A percentile compares a stretch with the other conserved stretches of the same genome.
Conservation (phyloP, 176 grass and related monocot species). For the Carex scoparia region DNA sequence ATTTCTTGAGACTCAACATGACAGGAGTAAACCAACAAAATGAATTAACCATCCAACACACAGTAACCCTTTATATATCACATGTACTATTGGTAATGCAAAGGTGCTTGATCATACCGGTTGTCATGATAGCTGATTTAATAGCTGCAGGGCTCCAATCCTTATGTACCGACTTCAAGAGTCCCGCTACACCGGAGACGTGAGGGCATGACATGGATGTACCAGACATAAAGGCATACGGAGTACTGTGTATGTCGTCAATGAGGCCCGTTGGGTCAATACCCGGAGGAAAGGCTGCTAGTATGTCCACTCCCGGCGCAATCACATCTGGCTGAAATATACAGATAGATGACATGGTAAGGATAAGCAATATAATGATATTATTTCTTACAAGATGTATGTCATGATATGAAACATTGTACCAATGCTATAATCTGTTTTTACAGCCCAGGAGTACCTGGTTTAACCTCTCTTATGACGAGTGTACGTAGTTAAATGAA, state of each 20-base stretch:
- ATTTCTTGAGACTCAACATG: not conserved
- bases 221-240: constrained; percentile 26
- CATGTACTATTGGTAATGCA: not conserved
- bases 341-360: not conserved
- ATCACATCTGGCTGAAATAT: constrained; percentile 31
- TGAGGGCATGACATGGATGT: constrained; percentile 45
- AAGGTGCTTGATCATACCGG: constrained; percentile 17
- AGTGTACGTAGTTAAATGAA: not conserved
- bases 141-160: constrained; percentile 39
- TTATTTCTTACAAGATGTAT: not conserved
- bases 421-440: not conserved
- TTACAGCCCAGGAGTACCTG: no score
- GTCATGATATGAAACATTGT: not conserved
- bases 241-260: not conserved
- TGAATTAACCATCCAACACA: not conserved
- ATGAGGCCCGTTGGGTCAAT: not conserved
- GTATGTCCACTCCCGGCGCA: constrained; percentile 28
- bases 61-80: not conserved
- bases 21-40: not conserved
- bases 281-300: constrained; percentile 24
- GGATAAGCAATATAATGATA: not conserved
- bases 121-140: constrained; percentile 38
- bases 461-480: not conserved
- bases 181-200: constrained; percentile 25
- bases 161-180: constrained; percentile 25